Evolutionary conservation across 202 grass and related monocot species (phyloP), one percentile per base, ranked within the genome.

Genomic region (Setaria italica): DNA sequence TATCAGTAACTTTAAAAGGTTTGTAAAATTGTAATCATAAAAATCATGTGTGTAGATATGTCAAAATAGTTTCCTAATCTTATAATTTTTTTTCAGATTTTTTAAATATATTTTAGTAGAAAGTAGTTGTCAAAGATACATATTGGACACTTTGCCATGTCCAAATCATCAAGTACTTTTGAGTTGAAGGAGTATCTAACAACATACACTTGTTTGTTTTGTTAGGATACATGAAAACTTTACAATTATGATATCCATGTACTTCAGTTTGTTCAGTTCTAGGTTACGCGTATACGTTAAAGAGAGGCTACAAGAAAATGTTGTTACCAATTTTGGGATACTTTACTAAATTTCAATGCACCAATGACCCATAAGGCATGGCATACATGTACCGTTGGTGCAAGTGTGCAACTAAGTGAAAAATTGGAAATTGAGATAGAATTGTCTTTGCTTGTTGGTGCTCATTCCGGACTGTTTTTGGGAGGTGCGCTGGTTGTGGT

Each of bases 231-330:
- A 71, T 55, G 13, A 34, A 71, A 29, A 53, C 30, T 63, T 63
- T 69, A 64, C 3, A 62, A 74, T 63, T 43, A 62, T 34, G 60
- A 59, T 63, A 77, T 30, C 51, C 30, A 84, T 37, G 12, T 17
- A 73, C 57, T 25, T 25, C 25, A 25, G 25, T 25, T 25, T 25
- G 25, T 84, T 59, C 9, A 16, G 49, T 51, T 55, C 55, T 78
- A 80, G 19, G 46, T 73, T 79, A 29, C 2, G 42, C 69, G 67
- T 75, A 35, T 74, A 85, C 6, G 12, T 54, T 51, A 43, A 74
- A 41, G 13, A 79, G 71, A 71, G 17, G 35, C 21, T 66, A 63
- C 32, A 56, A 9, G 55, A 53, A 63, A 78, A 60, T 29, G 35
- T 41, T 25, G 56, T 43, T 62, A 13, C 21, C 20, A 29, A 62